phyloP scores from a whole-genome alignment of 306 rosid genomes.

The Rosa persica region DNA sequence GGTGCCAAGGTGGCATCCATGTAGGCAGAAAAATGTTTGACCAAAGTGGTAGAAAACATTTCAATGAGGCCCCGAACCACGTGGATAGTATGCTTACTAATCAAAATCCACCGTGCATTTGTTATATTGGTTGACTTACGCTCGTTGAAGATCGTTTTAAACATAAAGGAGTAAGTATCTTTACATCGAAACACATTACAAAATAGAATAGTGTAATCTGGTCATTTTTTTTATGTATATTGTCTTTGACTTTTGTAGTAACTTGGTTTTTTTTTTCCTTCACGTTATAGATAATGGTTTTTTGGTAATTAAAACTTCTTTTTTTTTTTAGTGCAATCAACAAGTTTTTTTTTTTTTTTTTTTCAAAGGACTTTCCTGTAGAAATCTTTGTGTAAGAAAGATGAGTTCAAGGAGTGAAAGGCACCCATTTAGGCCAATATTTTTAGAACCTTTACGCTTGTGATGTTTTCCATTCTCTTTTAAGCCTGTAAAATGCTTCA shows the following conservation, averaged over 20 bases:
- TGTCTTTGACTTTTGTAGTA: no score
- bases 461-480: background rate
- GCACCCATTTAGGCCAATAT: background rate
- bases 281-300: no score
- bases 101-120: no score
- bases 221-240: background rate
- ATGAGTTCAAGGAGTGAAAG: background rate
- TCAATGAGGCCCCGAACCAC: no score
- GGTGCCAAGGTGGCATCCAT: background rate
- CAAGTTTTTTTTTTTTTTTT: no score
- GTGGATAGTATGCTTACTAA: no score
- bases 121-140: no score
- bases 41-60: no score
- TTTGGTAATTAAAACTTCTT: no score
- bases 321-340: no score
- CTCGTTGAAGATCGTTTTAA: no score
- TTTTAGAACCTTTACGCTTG: background rate
- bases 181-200: background rate
- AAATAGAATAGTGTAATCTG: background rate
- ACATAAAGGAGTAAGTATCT: background rate
- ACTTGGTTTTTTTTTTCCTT: no score
- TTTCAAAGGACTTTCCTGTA: background rate
- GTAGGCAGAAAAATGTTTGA: background rate
- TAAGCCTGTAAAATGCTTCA: slow-evolving; percentile 8
- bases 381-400: background rate